Evolutionary conservation across 83 land plant species (phyloP), one percentile per base, ranked within the genome.

Genomic region (Thuja plicata): DNA sequence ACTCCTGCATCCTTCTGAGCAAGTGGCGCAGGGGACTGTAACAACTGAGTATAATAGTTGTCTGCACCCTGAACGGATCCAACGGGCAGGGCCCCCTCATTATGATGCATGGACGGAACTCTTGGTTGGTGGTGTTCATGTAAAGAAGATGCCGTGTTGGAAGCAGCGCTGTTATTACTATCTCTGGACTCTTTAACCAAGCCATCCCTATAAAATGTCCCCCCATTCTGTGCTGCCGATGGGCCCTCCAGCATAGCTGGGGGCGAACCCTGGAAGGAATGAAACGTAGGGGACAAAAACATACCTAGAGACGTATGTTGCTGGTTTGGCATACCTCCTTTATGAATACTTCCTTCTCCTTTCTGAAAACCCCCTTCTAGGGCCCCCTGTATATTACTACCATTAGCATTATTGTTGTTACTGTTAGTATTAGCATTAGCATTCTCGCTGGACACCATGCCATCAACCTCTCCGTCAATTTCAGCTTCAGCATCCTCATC

Each of bases 41-140:
- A 38, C 87, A 86, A 86, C 38, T 86, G 87, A 34, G 87, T 86
- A 52, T 86, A 86, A 57, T 86, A 86, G 71, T 86, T 54, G 57
- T 86, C 87, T 27, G 71, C 3, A 21, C 38, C 71, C 57, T 70
- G 12, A 37, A 60, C 87, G 5, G 87, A 32, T 19, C 54, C 87
- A 55, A 55, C 87, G 8, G 87, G 24, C 17, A 86, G 66, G 87
- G 87, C 38, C 3, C 87, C 87, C 15, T 86, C 87, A 21, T 19
- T 34, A 13, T 83, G 85, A 34, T 21, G n/a, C 37, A 48, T 16
- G 32, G 71, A 57, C 24, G 71, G 40, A 35, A 54, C 35, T 71
- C 71, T 54, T 24, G 71, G 62, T 83, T 83, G 85, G 17, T 83
- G 85, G 4, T 83, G 85, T 27, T 43, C 85, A 46, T 83, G 85